These are phyloP conservation scores for Neopestalotiopsis clavispora DNA, from an alignment of 2,329 filamentous ascomycete genomes.

Conservation along the genomic window DNA sequence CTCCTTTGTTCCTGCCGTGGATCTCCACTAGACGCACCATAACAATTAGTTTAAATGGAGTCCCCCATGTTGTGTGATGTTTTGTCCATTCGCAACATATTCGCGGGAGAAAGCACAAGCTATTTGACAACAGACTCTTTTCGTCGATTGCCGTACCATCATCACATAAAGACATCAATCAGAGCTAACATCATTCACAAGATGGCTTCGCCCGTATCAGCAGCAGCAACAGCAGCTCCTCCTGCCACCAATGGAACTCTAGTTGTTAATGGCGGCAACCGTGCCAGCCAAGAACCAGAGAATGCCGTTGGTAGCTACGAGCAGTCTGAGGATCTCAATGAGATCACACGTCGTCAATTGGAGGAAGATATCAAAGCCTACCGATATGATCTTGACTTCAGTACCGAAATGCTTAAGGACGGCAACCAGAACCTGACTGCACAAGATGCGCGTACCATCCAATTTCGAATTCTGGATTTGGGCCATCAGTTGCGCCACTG, in stretches of 20 bases:
- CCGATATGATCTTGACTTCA: constrained; percentile 47
- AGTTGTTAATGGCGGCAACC: neutral
- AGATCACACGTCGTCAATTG: constrained; percentile 42
- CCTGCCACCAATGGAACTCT: neutral
- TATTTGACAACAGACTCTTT: neutral
- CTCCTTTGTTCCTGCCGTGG: neutral
- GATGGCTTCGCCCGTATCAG: neutral
- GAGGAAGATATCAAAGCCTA: constrained; percentile 48
- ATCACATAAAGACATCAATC: neutral
- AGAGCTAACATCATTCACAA: neutral
- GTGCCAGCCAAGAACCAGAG: neutral
- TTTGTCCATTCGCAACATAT: neutral
- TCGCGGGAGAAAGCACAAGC: neutral
- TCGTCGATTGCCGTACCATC: neutral
- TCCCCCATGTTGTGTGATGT: neutral
- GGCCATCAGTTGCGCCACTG: constrained; percentile 49
- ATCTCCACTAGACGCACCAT: neutral
- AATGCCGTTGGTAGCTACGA: constrained; percentile 30
- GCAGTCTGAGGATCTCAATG: constrained; percentile 30
- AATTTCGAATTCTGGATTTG: constrained; percentile 48
- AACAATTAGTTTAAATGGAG: neutral
- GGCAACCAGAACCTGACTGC: constrained; percentile 40
- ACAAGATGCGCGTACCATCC: constrained; percentile 45
- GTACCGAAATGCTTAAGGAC: constrained; percentile 37
- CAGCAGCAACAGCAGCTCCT: neutral